Evolutionary conservation across 225 moss, liverwort and hornwort species (phyloP), one percentile per base, ranked within the genome.

Genomic region (Rhytidiadelphus loreus): DNA sequence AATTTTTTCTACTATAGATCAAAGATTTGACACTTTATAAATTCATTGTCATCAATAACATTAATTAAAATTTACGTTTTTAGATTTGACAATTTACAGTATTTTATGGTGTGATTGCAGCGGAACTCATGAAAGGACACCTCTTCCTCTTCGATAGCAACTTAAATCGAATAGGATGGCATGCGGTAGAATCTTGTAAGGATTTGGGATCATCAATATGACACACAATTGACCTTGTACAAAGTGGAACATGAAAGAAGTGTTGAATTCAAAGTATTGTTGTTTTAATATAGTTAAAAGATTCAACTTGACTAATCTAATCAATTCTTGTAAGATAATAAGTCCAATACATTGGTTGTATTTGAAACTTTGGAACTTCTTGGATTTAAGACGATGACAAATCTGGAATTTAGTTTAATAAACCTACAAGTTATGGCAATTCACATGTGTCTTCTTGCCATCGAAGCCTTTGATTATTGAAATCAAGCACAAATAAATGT

Each of bases 71-170:
- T 39, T 12, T 39, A 11, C 0, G 11, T 18, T 16, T 22, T 6
- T 44, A 29, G 3, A 18, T 69, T 13, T 79, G 32, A 85, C 6
- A 25, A 79, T 70, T 75, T 37, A 12, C 1, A 32, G 21, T 66
- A 9, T 13, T 60, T 18, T 86, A 37, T 84, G 62, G 44, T 68
- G 41, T 85, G 9, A 81, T 85, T 62, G 9, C 9, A 91, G 89
- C n/a, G 26, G 91, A 91, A 37, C 69, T 87, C 4, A 74, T 89
- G 87, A 87, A 84, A 69, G 89, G 91, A 13, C 87, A 91, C 39
- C 41, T 89, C 6, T 68, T 89, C 17, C 9, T 91, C 41, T 89
- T 89, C 60, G 70, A 91, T 56, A 78, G 48, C 37, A 64, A 85
- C 4, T 41, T 56, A 21, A 73, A 87, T 60, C 66, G 61, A 85